Conservation (phyloP, 306 rosid species). For the Cercis canadensis region DNA sequence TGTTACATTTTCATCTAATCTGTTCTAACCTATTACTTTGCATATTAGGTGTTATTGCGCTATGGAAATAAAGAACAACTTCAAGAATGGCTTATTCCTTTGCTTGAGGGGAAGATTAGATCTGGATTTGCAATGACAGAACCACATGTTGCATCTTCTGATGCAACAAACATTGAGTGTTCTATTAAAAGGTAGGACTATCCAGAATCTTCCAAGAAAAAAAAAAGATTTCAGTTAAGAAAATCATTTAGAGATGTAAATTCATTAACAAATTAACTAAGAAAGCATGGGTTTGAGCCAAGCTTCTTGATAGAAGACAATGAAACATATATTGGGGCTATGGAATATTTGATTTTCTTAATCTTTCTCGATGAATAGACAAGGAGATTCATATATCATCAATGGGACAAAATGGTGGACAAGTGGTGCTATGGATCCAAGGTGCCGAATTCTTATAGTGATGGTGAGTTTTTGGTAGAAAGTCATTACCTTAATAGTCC, state of each 20-base stretch:
- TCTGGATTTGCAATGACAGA: conserved; percentile 99
- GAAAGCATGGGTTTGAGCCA: conserved; percentile 22
- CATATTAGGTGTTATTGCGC: conserved; percentile 81
- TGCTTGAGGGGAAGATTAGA: conserved; percentile 91
- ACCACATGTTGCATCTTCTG: conserved; percentile 92
- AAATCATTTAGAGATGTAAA: conserved; percentile 11
- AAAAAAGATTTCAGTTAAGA: conserved; percentile 2
- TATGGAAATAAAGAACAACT: conserved; percentile 83
- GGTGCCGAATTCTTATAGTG: conserved; percentile 86
- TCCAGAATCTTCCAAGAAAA: conserved; percentile 19
- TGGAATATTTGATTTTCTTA: conserved; percentile 10
- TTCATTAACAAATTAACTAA: neutral
- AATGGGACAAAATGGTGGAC: conserved; percentile 99
- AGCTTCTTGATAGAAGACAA: conserved; percentile 27
- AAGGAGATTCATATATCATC: conserved; percentile 83
- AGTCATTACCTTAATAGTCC: conserved; percentile 14
- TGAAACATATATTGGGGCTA: neutral
- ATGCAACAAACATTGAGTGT: conserved; percentile 91
- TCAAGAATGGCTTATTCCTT: conserved; percentile 87
- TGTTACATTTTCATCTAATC: conserved; percentile 30
- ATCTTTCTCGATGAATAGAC: conserved; percentile 47
- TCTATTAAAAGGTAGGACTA: conserved; percentile 75
- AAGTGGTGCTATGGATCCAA: conserved; percentile 98
- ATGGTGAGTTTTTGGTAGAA: conserved; percentile 71
- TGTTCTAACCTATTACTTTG: conserved; percentile 28